Conservation (phyloP, 2,329 filamentous ascomycete genomes). For the Calonectria multiphialidica region DNA sequence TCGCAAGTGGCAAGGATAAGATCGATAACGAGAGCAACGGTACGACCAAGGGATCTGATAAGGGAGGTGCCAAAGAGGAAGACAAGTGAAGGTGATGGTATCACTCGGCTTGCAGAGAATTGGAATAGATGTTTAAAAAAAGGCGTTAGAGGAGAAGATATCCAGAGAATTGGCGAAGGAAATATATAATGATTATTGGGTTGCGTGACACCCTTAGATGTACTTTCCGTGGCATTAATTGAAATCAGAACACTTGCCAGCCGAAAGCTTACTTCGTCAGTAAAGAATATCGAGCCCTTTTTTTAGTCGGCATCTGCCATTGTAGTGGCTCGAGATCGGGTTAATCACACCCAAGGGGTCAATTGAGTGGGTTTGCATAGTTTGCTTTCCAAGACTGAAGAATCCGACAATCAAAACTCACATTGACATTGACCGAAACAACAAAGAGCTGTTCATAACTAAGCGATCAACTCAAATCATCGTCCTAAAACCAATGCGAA, state of each 20-base stretch:
- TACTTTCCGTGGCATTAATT: background rate
- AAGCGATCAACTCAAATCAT: too few species aligned
- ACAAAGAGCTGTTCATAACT: too few species aligned
- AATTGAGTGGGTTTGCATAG: too few species aligned
- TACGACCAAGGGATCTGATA: background rate
- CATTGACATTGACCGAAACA: too few species aligned
- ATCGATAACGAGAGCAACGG: slow-evolving; percentile 20
- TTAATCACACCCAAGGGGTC: too few species aligned
- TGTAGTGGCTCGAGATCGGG: background rate
- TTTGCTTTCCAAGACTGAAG: too few species aligned
- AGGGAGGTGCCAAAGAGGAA: slow-evolving; percentile 2
- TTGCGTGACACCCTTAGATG: background rate
- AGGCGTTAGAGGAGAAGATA: slow-evolving; percentile 6
- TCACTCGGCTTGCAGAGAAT: background rate
- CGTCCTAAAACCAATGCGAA: too few species aligned
- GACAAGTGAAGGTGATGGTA: slow-evolving; percentile 19
- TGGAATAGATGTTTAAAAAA: background rate
- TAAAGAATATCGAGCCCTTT: background rate
- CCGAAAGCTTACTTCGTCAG: background rate
- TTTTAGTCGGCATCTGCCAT: background rate
- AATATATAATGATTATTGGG: background rate
- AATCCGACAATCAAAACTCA: too few species aligned
- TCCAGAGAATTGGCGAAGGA: background rate
- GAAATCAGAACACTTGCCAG: background rate
- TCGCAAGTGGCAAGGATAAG: slow-evolving; percentile 42